Conservation (phyloP, 306 rosid species). For the Castanopsis chinensis region DNA sequence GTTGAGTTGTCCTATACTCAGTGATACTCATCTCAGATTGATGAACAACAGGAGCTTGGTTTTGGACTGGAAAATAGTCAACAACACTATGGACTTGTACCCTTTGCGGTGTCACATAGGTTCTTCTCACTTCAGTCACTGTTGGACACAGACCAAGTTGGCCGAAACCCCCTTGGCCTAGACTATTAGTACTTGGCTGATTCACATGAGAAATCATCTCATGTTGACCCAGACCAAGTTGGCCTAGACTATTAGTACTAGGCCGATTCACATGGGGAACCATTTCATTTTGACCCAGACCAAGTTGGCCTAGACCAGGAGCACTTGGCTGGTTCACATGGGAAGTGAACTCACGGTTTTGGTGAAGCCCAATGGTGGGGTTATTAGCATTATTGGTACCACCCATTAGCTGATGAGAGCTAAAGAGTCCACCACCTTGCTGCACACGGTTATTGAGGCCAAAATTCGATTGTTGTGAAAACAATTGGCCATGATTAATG, state of each 20-base stretch:
- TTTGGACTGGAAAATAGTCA: slow-evolving; percentile 5
- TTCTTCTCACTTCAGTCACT: background rate
- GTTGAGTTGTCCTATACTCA: slow-evolving; percentile 11
- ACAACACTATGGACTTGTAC: background rate
- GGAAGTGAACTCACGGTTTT: background rate
- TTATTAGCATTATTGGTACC: background rate
- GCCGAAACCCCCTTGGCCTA: background rate
- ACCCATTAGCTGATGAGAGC: no score
- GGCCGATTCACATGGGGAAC: background rate
- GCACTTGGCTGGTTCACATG: background rate
- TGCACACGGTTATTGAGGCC: background rate
- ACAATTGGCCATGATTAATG: background rate
- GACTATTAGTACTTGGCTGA: background rate
- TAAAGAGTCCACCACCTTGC: background rate
- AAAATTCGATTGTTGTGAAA: background rate
- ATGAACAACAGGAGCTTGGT: background rate
- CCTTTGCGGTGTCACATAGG: background rate
- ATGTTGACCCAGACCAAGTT: slow-evolving; percentile 1
- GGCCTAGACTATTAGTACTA: background rate
- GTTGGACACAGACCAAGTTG: slow-evolving; percentile 7
- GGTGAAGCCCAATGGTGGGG: background rate
- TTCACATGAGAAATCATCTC: background rate
- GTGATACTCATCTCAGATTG: background rate
- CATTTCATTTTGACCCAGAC: background rate
- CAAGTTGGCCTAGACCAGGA: background rate